phyloP scores from a whole-genome alignment of 768 basidiomycete species.

The Boletus coccyginus region DNA sequence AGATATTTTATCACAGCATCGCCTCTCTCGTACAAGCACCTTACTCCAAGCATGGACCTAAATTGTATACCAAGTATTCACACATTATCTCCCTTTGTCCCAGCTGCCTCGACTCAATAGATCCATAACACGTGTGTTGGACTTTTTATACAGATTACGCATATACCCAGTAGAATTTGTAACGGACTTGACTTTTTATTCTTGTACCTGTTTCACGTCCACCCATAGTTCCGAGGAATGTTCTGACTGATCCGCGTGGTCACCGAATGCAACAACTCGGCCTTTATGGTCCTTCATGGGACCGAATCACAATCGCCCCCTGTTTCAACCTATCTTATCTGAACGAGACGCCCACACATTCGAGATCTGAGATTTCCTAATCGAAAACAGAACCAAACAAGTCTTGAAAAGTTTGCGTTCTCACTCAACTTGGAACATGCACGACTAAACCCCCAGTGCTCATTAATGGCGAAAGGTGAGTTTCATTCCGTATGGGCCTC shows the following conservation, averaged over 20 bases:
- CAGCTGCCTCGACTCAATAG: constrained; percentile 9
- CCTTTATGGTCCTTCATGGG: not conserved
- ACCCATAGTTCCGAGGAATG: constrained; percentile 6
- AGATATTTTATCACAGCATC: constrained; percentile 8
- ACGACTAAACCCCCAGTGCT: not conserved
- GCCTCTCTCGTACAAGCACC: constrained; percentile 5
- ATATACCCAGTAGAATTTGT: constrained; percentile 11
- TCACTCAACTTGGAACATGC: not conserved
- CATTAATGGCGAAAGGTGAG: constrained; percentile 9
- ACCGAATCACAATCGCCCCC: not conserved
- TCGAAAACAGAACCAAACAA: constrained; percentile 17
- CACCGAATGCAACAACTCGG: not conserved
- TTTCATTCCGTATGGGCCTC: not conserved
- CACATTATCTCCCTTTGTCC: not conserved
- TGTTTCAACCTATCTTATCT: not conserved
- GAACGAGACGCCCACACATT: not conserved
- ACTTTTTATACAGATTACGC: constrained; percentile 12
- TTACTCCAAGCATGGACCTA: constrained; percentile 13
- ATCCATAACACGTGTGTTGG: constrained; percentile 4
- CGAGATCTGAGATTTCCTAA: not conserved
- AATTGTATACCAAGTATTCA: constrained; percentile 13
- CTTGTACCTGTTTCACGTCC: constrained; percentile 20
- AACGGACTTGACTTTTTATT: constrained; percentile 11
- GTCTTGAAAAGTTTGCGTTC: not conserved
- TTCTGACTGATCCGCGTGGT: not conserved